Base-by-base conservation (phyloP, 768 basidiomycete species). In the Phylloporus scabripes region DNA sequence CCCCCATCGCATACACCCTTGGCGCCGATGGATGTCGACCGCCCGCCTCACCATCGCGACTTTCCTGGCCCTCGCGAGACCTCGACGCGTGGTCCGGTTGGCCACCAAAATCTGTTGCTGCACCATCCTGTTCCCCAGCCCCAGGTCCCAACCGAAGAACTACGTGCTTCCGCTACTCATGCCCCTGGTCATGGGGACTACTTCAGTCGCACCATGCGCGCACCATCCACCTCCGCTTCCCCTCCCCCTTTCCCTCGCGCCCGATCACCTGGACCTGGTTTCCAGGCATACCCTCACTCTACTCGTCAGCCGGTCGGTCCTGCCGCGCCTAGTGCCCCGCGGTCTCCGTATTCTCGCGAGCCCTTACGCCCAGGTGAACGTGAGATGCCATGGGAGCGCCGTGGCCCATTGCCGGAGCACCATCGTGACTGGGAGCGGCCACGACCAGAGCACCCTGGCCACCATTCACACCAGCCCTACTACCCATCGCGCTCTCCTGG, bases 11-110 rank as follows among this genome's bases (percentile, higher is more conserved):
- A 87, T 52, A 79, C 85, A 0, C 83, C 78, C 2, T 72, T 92
- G 20, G 88, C 87, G 5, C 87, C 88, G 0, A 92, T 92, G 88
- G 77, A 71, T 11, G 75, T 85, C 7, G 83, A 86, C 46, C 74
- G 80, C 6, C 78, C 79, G 23, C 57, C 62, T 51, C 68, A 74
- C 49, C 79, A 77, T 34, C 76, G 83, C 17, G 83, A 85, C 48
- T 81, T 80, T 55, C 73, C 76, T 23, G 69, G 67, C 9, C 67
- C 74, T 42, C 76, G 78, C 20, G 79, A 81, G 0, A 61, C 43
- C 0, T 42, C 57, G 24, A 62, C 66, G 31, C 76, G 83, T 31
- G 82, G 80, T 10, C 82, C 80, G 5, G 66, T 72, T 4, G 77
- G 79, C 12, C 78, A 79, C 53, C 79, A 75, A 53, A 76, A 66